Base-by-base conservation (phyloP, 2,329 filamentous ascomycete genomes). In the Curvularia sp. region DNA sequence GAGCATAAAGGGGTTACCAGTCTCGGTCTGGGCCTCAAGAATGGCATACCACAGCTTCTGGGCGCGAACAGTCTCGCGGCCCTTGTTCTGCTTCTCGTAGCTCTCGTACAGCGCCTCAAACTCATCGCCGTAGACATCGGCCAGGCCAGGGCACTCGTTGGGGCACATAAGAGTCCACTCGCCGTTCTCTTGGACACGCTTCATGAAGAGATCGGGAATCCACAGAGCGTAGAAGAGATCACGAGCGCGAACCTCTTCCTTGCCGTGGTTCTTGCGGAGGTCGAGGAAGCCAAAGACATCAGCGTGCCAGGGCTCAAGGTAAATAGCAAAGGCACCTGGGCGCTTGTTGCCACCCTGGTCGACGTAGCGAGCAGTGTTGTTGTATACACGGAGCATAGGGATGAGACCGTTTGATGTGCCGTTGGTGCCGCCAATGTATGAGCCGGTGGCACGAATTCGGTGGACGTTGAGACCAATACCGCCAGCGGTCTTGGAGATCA, bases 11-110 rank as follows among this genome's bases (percentile, higher is more conserved):
- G 95, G 95, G 81, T 96, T 98, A 70, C 95, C 95, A 46, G 95
- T 99, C 87, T 99, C 95, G 33, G 94, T 98, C 83, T 99, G 95
- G 49, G 95, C 92, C 82, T 99, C 95, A 48, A 99, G 87, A 66
- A 99, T 97, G 67, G 94, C 93, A 77, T 98, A 98, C 95, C 95
- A 99, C 58, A 99, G 89, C 86, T 99, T 99, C 85, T 99, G 95
- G 24, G 95, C 95, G 81, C 96, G 95, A 75, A 99, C 84, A 20
- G 91, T 97, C 83, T 90, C 90, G 66, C 93, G 92, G 65, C 95
- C 94, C 72, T 90, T 89, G 69, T 92, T 92, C 76, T 93, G 90
- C 65, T 84, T 84, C 83, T 99, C 95, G 75, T 99, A 99, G 75
- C 80, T 81, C 79, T 95, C 91, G 79, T 97, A 99, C 50, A 99